Conservation (phyloP, 1,284 basidiomycete species). For the Cryptococcus sp. region DNA sequence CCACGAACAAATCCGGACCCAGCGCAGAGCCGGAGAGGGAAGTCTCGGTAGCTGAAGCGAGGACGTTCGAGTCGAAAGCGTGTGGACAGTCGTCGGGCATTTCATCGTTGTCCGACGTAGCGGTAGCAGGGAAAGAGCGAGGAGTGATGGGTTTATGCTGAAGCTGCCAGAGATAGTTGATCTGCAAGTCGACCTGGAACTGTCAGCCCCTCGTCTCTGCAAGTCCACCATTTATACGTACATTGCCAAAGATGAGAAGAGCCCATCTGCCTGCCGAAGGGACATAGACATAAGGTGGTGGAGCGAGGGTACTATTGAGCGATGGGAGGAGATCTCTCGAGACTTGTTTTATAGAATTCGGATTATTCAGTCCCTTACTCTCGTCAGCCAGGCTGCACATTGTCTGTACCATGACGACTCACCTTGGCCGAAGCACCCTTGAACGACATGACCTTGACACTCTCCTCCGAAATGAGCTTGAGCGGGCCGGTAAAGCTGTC, state of each 20-base stretch:
- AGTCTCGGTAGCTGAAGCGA: slow-evolving; percentile 37
- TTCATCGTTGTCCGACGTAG: background rate
- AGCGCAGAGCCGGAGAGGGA: slow-evolving; percentile 31
- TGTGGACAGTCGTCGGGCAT: background rate
- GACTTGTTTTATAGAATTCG: slow-evolving; percentile 41
- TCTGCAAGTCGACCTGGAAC: slow-evolving; percentile 40
- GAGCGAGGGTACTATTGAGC: slow-evolving; percentile 29
- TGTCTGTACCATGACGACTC: background rate
- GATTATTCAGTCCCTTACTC: slow-evolving; percentile 42
- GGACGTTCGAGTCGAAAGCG: slow-evolving; percentile 11
- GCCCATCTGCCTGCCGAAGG: slow-evolving; percentile 28
- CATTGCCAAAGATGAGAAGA: slow-evolving; percentile 41
- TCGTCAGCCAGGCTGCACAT: background rate
- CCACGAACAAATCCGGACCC: slow-evolving; percentile 36
- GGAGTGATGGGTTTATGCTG: slow-evolving; percentile 32
- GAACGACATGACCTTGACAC: slow-evolving; percentile 30
- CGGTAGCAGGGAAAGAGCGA: slow-evolving; percentile 14
- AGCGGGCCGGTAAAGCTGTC: slow-evolving; percentile 43
- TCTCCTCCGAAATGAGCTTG: slow-evolving; percentile 30
- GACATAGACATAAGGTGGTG: slow-evolving; percentile 35
- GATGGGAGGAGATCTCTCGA: slow-evolving; percentile 33
- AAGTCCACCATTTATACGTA: slow-evolving; percentile 32
- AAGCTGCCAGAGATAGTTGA: slow-evolving; percentile 45
- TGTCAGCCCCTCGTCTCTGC: background rate
- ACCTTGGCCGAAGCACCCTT: slow-evolving; percentile 45